Percentiles rank a stretch among this genome's conserved stretches.
Conservation (phyloP, 2,329 filamentous ascomycete genomes). For the Aotearoamyces nothofagi region DNA sequence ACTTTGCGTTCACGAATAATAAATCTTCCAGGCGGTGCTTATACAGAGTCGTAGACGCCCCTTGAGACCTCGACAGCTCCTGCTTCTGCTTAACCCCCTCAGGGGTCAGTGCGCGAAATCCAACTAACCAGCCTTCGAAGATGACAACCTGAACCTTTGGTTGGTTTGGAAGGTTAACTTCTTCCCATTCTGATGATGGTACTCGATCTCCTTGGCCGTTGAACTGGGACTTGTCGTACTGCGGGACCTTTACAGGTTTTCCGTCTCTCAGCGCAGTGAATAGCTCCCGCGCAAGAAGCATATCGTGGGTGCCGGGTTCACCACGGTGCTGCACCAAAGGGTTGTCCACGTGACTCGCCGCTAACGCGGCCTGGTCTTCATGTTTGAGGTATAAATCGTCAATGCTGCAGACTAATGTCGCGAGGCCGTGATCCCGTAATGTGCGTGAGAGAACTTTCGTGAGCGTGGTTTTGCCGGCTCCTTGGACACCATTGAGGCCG, state of each 20-base stretch:
- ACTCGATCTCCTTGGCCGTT: constrained; percentile 48
- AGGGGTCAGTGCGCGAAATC: constrained; percentile 41
- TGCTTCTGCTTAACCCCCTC: constrained; percentile 29
- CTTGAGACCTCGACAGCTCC: constrained; percentile 19
- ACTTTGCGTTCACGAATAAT: constrained; percentile 38
- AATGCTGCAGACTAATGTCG: constrained; percentile 43
- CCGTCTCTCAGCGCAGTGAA: constrained; percentile 35
- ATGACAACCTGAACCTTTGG: constrained; percentile 34
- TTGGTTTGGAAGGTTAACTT: constrained; percentile 20
- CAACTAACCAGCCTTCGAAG: constrained; percentile 62
- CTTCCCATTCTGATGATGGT: constrained; percentile 32
- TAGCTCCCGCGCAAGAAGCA: constrained; percentile 35
- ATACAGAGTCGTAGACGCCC: constrained; percentile 25
- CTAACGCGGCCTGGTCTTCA: constrained; percentile 34
- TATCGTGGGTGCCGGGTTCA: constrained; percentile 51
- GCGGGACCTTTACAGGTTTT: constrained; percentile 35
- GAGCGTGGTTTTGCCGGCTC: constrained; percentile 83
- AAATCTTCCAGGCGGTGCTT: constrained; percentile 39
- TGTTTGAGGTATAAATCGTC: constrained; percentile 59
- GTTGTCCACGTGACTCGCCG: constrained; percentile 36
- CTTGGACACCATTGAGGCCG: constrained; percentile 83
- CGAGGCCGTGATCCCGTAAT: constrained; percentile 33
- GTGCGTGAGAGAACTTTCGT: constrained; percentile 47
- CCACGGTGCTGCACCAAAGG: constrained; percentile 50
- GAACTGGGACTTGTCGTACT: constrained; percentile 52